Evolutionary conservation across 345 rosid species (phyloP), one percentile per base, ranked within the genome.

Genomic region (Ceriops decandra): DNA sequence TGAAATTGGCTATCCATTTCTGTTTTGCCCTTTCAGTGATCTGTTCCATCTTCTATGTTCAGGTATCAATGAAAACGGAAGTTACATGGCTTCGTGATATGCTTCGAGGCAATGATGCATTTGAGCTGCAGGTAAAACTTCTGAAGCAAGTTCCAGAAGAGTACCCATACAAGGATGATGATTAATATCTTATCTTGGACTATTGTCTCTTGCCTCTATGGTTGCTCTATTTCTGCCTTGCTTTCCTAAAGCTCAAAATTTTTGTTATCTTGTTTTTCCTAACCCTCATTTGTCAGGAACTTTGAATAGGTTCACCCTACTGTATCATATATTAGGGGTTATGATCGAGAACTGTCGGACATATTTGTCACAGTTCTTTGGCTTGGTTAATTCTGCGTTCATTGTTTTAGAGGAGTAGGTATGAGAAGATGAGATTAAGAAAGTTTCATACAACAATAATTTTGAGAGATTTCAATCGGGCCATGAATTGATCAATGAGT

Each of bases 1-100:
- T 1, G 8, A 30, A 13, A 6, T n/a, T 62, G 42, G 8, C 24
- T 36, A n/a, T n/a, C 54, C 17, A 7, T 22, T 1, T 52, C 13
- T 7, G 30, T n/a, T 24, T 24, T 17, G 15, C 17, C 31, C 24
- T 26, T 60, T 22, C 20, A 35, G 7, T 70, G 28, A 70, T 19
- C 38, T 38, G 19, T 31, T 13, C 28, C 46, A 52, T 52, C 46
- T 62, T 32, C 24, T 15, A 53, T 63, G 16, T 69, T 46, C 61
- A 95, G 99, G 99, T 88, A 52, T 90, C 99, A 52, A 89, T 91
- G 99, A 95, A 89, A 90, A 87, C 95, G 36, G 96, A 91, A 85
- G 89, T 91, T 33, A 82, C 90, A 35, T 91, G 99, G 95, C 76
- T 83, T 20, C 86, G 88, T 2, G 93, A 91, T 67, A 82, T 85